Conservation (phyloP, 78 protist genomes). For the Diacronema lutheri region DNA sequence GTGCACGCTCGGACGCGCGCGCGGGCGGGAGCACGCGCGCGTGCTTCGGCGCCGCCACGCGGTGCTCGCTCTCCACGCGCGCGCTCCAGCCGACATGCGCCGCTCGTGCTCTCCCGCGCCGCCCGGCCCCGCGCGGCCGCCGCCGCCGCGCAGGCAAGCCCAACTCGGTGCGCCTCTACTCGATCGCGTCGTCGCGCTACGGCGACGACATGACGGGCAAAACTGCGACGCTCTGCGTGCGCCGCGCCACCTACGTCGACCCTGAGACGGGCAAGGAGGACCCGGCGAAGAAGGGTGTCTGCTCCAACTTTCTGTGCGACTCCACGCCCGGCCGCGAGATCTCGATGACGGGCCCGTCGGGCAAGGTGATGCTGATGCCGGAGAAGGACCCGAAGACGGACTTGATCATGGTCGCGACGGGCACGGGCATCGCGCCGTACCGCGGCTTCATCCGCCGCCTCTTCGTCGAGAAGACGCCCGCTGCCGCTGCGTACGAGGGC, state of each 20-base stretch:
- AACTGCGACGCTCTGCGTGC: conserved; percentile 42
- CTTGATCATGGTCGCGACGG: conserved; percentile 39
- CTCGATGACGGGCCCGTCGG: conserved; percentile 6
- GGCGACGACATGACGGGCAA: conserved; percentile 30
- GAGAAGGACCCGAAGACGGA: not conserved
- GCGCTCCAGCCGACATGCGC: no score
- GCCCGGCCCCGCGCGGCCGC: no score
- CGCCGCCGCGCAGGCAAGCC: conserved; percentile 40
- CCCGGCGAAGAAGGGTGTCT: conserved; percentile 38
- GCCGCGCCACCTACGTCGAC: conserved; percentile 30
- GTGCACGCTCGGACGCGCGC: no score
- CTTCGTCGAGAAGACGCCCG: conserved; percentile 29
- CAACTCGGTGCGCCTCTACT: conserved; percentile 45
- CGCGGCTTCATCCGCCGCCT: conserved; percentile 47
- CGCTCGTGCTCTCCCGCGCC: no score
- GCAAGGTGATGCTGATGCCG: conserved; percentile 42
- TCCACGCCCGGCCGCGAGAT: conserved; percentile 1
- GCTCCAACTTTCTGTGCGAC: conserved; percentile 40
- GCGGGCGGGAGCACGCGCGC: no score
- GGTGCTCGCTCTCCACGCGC: no score
- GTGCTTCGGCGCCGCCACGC: not conserved
- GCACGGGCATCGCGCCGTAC: conserved; percentile 37
- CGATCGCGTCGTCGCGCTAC: conserved; percentile 43
- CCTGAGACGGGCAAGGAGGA: not conserved
- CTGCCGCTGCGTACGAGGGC: conserved; percentile 6